Evolutionary conservation across 352 stramenopile species (phyloP), one percentile per base, ranked within the genome.

Genomic region (Phytophthora kernoviae): DNA sequence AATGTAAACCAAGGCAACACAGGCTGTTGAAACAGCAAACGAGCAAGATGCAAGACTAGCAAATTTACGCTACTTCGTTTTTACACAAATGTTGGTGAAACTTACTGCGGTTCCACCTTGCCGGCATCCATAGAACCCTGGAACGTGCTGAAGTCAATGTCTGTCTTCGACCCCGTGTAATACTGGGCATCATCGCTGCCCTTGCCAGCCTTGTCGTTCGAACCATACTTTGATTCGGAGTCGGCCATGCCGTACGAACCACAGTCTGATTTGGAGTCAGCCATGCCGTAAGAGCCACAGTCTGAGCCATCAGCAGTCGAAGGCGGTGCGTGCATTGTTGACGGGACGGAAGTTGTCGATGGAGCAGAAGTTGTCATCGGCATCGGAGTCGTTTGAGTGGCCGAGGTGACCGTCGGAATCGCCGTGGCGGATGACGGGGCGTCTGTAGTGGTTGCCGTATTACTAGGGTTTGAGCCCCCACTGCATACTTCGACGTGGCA

Each of bases 121-220:
- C 58, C 58, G 21, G 17, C 43, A 17, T 62, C 55, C 3, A 7
- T 41, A 9, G 40, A 32, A 6, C 58, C 52, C 42, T 67, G n/a
- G 17, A 55, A 11, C 22, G 36, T 50, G 32, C 39, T 57, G 30
- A 67, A 67, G 44, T 67, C 37, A 27, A 62, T 62, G 39, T 27
- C 62, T 1, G 22, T 67, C 52, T 62, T 51, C 24, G 58, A 67
- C 4, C 58, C 44, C 9, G 46, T 34, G 15, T 30, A 46, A 0
- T 49, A 50, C 42, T 60, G 49, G 44, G 46, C 24, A 8, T 34
- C 40, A 17, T 54, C 46, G n/a, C 39, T 34, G n/a, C 39, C 24
- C 14, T 9, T 30, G 12, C 32, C 30, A n/a, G 30, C 33, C 18
- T 36, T 37, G 0, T 20, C 52, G 47, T 51, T 50, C 27, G 52